Evolutionary conservation across 345 rosid genomes (phyloP), one percentile per base, ranked within the genome.

Genomic region (Dimocarpus longan): DNA sequence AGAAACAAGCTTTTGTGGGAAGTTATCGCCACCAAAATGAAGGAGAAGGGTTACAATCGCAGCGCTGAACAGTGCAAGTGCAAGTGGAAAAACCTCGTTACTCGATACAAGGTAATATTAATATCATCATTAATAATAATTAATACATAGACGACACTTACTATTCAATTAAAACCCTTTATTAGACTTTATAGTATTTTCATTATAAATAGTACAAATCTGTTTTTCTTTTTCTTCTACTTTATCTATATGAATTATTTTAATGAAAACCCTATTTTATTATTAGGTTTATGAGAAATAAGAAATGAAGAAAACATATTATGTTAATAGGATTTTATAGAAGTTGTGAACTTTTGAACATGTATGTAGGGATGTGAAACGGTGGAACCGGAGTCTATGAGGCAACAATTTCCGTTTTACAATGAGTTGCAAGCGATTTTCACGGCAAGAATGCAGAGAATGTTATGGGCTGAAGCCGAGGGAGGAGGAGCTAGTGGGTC

Each of bases 1-100:
- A 84, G 99, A 57, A 96, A 96, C 88, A 96, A 96, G 86, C 87
- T 87, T 69, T 87, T 96, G 7, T 96, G 99, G 99, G 97, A 91
- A 80, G 91, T 93, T 63, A 84, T 92, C 76, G 85, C 98, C 52
- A 84, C 84, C 10, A 87, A 82, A 84, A 90, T 96, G 97, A 93
- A 87, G 82, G 97, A 91, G 68, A 89, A 86, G 80, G 97, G 95
- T 67, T 94, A 80, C 68, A 84, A 83, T 86, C 99, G 99, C 28
- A 96, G 97, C 83, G 82, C 97, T 57, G 99, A 94, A 70, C 99
- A 96, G 98, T 96, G 99, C 94, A 96, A 94, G 88, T 96, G 98
- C 91, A 96, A 96, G 87, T 96, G 99, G 99, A 96, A 96, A 77
- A 96, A 96, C 82, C 97, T 96, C 57, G 94, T 94, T 69, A 96